Percentiles rank a stretch among this genome's conserved stretches.
phyloP scores from a whole-genome alignment of 352 stramenopile species.

The Phytopythium aichiense region DNA sequence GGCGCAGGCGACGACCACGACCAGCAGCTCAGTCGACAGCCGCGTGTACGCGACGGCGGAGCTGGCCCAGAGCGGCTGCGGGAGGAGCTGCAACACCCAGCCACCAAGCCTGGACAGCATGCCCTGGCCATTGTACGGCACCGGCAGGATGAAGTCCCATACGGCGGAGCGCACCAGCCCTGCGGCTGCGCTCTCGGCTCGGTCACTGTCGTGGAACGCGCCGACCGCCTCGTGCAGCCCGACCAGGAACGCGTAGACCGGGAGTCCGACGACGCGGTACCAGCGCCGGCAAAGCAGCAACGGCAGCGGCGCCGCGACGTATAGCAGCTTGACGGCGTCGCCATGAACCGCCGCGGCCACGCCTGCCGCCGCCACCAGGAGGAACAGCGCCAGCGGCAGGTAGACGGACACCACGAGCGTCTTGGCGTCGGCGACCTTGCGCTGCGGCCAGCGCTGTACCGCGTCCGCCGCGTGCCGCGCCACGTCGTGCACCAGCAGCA shows the following conservation, averaged over 20 bases:
- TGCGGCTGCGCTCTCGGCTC: not conserved
- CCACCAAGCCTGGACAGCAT: not conserved
- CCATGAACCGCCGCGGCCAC: not conserved
- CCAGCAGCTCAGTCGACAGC: conserved; percentile 37
- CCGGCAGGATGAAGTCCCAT: conserved; percentile 23
- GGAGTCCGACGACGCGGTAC: conserved; percentile 58
- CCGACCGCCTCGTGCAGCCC: conserved; percentile 11
- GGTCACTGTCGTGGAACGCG: not conserved
- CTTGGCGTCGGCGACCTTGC: not conserved
- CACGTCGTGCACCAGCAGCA: conserved; percentile 55
- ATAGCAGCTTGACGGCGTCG: conserved; percentile 25
- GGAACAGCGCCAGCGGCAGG: conserved; percentile 36
- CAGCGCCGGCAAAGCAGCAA: conserved; percentile 43
- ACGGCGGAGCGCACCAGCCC: not conserved
- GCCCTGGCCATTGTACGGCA: conserved; percentile 14
- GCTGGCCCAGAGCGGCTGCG: not conserved
- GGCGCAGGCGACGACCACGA: conserved; percentile 43
- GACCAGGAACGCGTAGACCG: conserved; percentile 53
- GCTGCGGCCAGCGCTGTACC: conserved; percentile 17
- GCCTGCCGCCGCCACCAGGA: conserved; percentile 5
- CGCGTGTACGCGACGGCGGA: conserved; percentile 23
- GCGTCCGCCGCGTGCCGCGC: conserved; percentile 28
- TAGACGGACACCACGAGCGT: conserved; percentile 25
- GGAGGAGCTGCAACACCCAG: not conserved
- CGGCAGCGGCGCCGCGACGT: conserved; percentile 59